Evolutionary conservation across 441 rosid species (phyloP).

Genomic region (Populus trichocarpa): DNA sequence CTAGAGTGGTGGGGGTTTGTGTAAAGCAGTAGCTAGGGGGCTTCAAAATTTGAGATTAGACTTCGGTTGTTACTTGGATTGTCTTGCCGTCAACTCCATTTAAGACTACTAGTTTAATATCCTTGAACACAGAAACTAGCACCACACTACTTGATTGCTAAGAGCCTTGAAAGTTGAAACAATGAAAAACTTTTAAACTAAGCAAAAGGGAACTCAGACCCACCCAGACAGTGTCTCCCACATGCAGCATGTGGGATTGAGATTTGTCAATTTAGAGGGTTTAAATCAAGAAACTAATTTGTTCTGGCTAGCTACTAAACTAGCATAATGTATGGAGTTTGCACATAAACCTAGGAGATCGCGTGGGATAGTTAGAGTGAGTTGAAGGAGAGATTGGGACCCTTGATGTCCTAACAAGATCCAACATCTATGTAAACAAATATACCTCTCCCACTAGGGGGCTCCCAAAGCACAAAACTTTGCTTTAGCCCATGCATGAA

Average conservation of each 20-base stretch:
- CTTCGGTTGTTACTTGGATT: not conserved
- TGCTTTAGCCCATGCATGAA: conserved; percentile 22
- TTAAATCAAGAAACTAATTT: conserved; percentile 33
- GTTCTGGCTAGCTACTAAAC: conserved; percentile 13
- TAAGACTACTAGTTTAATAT: not conserved
- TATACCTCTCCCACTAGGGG: conserved; percentile 3
- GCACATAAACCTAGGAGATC: conserved; percentile 43
- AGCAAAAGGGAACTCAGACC: conserved; percentile 14
- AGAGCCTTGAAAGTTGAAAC: not conserved
- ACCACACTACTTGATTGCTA: not conserved
- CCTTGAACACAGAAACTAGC: not conserved
- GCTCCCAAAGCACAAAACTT: conserved; percentile 13
- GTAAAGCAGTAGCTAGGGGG: conserved; percentile 20
- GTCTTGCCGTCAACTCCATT: conserved; percentile 7
- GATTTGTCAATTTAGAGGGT: conserved; percentile 36
- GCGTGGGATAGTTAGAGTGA: conserved; percentile 31
- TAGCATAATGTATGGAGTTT: conserved; percentile 2
- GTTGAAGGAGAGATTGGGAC: conserved; percentile 20
- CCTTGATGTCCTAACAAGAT: conserved; percentile 34
- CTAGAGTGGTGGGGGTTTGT: conserved; percentile 6
- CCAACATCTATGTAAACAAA: conserved; percentile 36
- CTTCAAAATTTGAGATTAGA: conserved; percentile 19
- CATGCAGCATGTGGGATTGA: conserved; percentile 62
- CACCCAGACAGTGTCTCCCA: conserved; percentile 70
- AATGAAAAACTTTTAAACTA: not conserved